Evolutionary conservation across 2,329 filamentous ascomycete species (phyloP), one percentile per base, ranked within the genome.

Genomic region (Rasamsonia emersonii): DNA sequence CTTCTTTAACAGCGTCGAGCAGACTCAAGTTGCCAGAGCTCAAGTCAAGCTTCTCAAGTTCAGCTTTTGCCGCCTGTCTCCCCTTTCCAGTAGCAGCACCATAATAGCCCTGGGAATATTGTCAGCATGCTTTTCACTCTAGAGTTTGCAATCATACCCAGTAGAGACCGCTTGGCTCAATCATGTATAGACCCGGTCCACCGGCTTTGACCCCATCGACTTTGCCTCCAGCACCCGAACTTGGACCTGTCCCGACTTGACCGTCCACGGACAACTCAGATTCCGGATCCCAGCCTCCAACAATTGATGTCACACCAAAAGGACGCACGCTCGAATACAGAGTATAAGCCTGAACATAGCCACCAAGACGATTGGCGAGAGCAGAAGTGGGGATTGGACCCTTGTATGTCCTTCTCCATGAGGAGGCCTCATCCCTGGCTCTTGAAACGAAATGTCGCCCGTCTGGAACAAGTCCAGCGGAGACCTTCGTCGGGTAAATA

Each of bases 41-140:
- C 37, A 98, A 75, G 59, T 96, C 86, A 37, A 98, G 73, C 74
- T 98, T 98, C 75, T 98, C 91, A 40, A 98, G 75, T 70, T 98
- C 91, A 6, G 89, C 86, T 73, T 98, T 98, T 54, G 91, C 91
- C 32, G 88, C 82, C 68, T 98, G 91, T 49, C 91, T 76, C 42
- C 91, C 91, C 67, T 98, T 98, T 54, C 91, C 91, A 9, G 91
- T 95, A 30, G 91, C 91, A 23, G 91, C 91, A 49, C 91, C 91
- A 61, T 95, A 95, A 73, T 98, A 98, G 38, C 91, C 91, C 74
- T 77, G 33, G 15, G 35, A 38, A 16, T 18, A 26, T 24, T 2
- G 39, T 58, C 29, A 60, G 50, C 33, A 44, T 27, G 17, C 11
- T 9, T 18, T 9, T 23, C 16, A 30, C 8, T n/a, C 9, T 11